Conservation (phyloP, 768 basidiomycete species). For the Filobasidium wieringae region DNA sequence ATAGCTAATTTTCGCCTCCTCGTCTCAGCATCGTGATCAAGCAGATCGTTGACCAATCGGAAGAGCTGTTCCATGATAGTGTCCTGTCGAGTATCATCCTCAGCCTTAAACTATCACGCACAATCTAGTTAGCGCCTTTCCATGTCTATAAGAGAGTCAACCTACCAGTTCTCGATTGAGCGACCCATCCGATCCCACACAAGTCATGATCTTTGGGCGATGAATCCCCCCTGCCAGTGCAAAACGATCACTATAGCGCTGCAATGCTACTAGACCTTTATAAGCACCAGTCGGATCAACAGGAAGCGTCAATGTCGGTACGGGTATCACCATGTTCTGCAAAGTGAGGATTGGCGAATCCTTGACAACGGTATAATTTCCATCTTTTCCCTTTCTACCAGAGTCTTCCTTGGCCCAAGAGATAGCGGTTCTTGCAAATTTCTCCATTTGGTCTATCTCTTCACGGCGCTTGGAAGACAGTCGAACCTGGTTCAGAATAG, state of each 20-base stretch:
- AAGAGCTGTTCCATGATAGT: conserved; percentile 99
- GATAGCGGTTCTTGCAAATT: conserved; percentile 23
- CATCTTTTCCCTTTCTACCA: conserved; percentile 6
- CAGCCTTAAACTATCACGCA: conserved; percentile 68
- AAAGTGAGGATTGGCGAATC: not conserved
- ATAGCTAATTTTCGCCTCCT: conserved; percentile 58
- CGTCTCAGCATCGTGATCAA: conserved; percentile 63
- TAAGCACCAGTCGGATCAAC: conserved; percentile 63
- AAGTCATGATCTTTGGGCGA: conserved; percentile 65
- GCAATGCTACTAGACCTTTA: conserved; percentile 56
- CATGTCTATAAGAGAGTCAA: not conserved
- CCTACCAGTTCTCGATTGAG: conserved; percentile 69
- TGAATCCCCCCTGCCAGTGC: conserved; percentile 64
- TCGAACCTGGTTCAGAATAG: conserved; percentile 30
- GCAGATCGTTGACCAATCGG: conserved; percentile 67
- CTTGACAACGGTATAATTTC: not conserved
- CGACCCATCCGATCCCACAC: conserved; percentile 55
- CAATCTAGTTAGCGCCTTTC: not conserved
- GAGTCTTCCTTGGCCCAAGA: conserved; percentile 19
- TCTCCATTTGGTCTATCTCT: conserved; percentile 21
- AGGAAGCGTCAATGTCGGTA: conserved; percentile 60
- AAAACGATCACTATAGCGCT: conserved; percentile 51
- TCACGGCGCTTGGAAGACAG: conserved; percentile 8
- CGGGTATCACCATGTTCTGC: conserved; percentile 53
- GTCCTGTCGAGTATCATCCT: conserved; percentile 89